Conservation (phyloP, 2,329 filamentous ascomycete species). For the Zymoseptoria crescenta region DNA sequence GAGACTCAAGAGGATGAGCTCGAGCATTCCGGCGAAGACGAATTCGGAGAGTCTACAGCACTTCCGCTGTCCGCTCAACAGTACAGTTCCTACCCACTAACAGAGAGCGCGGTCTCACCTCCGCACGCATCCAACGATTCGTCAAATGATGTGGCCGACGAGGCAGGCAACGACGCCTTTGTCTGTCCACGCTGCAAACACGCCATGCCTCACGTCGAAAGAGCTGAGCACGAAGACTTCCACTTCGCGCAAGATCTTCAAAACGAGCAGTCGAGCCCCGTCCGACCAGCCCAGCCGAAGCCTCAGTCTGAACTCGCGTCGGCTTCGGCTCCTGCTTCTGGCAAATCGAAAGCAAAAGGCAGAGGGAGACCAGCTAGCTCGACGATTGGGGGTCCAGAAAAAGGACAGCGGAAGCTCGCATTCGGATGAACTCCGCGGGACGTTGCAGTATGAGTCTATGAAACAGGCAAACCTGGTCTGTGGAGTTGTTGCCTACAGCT, state of each 20-base stretch:
- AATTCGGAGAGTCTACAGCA: not conserved
- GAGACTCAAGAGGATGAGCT: not conserved
- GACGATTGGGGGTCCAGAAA: slow-evolving; percentile 28
- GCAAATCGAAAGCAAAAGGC: slow-evolving; percentile 20
- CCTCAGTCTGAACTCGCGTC: slow-evolving; percentile 8
- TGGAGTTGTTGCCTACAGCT: not conserved
- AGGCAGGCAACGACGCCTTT: slow-evolving; percentile 29
- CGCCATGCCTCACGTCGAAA: slow-evolving; percentile 49
- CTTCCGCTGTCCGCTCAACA: not conserved
- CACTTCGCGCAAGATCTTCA: slow-evolving; percentile 87
- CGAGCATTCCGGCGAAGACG: not conserved
- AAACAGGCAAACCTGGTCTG: not conserved
- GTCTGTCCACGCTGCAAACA: slow-evolving; percentile 59
- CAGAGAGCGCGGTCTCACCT: not conserved
- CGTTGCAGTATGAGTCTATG: not conserved
- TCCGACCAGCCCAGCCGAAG: slow-evolving; percentile 16
- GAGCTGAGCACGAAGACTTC: slow-evolving; percentile 81
- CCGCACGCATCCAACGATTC: too few relatives aligned
- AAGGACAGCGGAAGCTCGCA: slow-evolving; percentile 39
- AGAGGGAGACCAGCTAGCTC: slow-evolving; percentile 32
- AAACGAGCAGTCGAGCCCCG: slow-evolving; percentile 46
- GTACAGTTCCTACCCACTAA: not conserved
- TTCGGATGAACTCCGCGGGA: slow-evolving; percentile 31
- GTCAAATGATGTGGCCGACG: not conserved
- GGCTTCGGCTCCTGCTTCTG: slow-evolving; percentile 15